Evolutionary conservation across 2,329 filamentous ascomycete species (phyloP).

Genomic region (Dichotomopilus funicola): DNA sequence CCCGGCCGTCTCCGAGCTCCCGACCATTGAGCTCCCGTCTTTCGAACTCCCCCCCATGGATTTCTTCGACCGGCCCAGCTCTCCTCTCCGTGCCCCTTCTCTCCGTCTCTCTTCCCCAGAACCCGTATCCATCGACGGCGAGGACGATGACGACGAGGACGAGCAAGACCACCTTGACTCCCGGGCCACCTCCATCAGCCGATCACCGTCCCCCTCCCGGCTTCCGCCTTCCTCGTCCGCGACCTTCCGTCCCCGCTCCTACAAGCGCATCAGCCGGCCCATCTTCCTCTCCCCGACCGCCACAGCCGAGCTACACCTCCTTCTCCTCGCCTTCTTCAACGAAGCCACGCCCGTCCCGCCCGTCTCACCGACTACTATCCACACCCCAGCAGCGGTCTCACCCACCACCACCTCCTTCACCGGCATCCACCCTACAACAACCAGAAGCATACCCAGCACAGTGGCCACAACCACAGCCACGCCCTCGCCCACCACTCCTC

Average conservation of each 20-base stretch:
- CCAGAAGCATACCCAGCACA: no score
- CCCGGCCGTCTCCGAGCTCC: background rate
- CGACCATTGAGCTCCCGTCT: no score
- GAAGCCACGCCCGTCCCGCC: conserved; percentile 13
- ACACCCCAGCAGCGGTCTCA: no score
- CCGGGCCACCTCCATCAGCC: no score
- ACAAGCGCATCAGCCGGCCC: conserved; percentile 24
- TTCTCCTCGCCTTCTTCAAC: conserved; percentile 21
- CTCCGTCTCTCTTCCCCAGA: conserved; percentile 2
- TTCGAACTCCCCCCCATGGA: background rate
- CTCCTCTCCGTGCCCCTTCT: conserved; percentile 10
- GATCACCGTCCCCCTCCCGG: no score
- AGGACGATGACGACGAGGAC: no score
- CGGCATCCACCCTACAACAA: no score
- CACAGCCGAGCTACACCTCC: conserved; percentile 21
- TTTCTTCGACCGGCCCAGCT: conserved; percentile 1
- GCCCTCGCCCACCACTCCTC: conserved; percentile 20
- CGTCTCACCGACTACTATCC: conserved; percentile 13
- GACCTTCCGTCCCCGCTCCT: conserved; percentile 16
- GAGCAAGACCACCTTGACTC: no score
- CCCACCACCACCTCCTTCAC: no score
- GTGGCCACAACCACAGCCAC: conserved; percentile 9
- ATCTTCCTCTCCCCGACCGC: conserved; percentile 22
- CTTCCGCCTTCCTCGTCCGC: background rate
- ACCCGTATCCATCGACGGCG: no score